Base-by-base conservation (phyloP, 139 green algal species). In the Nannochloris sp. region DNA sequence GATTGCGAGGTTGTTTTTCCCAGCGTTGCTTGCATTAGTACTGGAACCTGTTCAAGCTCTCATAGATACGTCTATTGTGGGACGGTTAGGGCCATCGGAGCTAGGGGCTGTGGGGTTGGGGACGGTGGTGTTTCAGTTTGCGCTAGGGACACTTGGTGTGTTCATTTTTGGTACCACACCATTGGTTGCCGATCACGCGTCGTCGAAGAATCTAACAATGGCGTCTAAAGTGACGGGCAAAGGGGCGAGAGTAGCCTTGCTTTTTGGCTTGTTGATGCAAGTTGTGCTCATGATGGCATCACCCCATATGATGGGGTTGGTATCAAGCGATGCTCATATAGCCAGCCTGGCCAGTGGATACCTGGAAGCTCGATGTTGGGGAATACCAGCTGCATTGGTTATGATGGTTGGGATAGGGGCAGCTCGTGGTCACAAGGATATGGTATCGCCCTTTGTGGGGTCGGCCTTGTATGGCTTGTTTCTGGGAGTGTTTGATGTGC, bases 131-230 rank as follows among this genome's bases (percentile, higher is more conserved):
- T 78, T 73, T 56, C 66, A 78, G 28, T 73, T 78, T 50, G 37
- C 63, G 0, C 64, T 76, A 3, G 70, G 70, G 17, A 72, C 66
- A 49, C 68, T 72, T 6, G 49, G 37, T 5, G 17, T 23, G 23
- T 58, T 78, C 5, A 56, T 78, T 43, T 70, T 78, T 37, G 71
- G 59, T 44, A 78, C 71, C 0, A 78, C 71, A 23, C 71, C 71
- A 5, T 40, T 49, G 0, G 65, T 78, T 1, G 71, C 71, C 5
- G 50, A 14, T 8, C 63, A 51, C 12, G 12, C 6, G 25, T 53
- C 58, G n/a, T 30, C 53, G 25, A 45, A 55, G 53, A 16, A 53
- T n/a, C 2, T 28, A 2, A 16, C 25, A 59, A 46, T 61, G 62
- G 70, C 70, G 6, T 76, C 69, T 4, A 16, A 28, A 5, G 63